phyloP scores from a whole-genome alignment of 2,329 filamentous ascomycete genomes.

The Scleromitrula shiraiana region DNA sequence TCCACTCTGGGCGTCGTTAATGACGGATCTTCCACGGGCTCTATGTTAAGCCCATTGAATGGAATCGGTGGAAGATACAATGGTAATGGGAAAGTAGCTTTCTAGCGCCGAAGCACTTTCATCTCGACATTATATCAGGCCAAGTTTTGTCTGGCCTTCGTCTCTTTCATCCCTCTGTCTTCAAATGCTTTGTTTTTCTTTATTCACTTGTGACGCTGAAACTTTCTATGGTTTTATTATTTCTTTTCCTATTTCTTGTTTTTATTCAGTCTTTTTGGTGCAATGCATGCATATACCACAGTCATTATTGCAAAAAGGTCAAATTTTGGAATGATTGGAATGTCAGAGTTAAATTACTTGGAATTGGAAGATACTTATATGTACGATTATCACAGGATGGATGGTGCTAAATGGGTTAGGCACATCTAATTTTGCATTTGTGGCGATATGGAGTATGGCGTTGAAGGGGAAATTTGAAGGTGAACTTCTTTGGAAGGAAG shows the following conservation, averaged over 20 bases:
- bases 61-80: conserved; percentile 21
- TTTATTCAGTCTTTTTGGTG: too few species aligned
- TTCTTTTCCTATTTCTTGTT: too few species aligned
- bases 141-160: too few species aligned
- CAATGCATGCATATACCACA: not conserved
- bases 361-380: too few species aligned
- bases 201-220: not conserved
- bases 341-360: not conserved
- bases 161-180: not conserved
- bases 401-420: too few species aligned
- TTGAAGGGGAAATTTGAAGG: too few species aligned
- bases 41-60: conserved; percentile 24
- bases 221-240: not conserved
- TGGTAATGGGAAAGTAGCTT: conserved; percentile 23
- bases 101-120: conserved; percentile 10
- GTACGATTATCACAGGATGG: too few species aligned
- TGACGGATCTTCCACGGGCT: conserved; percentile 25
- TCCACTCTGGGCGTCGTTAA: conserved; percentile 18
- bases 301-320: not conserved
- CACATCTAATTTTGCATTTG: too few species aligned
- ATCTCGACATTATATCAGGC: not conserved
- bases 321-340: not conserved
- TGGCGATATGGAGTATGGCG: too few species aligned
- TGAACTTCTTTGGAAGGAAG: too few species aligned
- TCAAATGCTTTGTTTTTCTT: not conserved